Percentiles rank a stretch among this genome's conserved stretches.
These are phyloP conservation scores for Poteriospumella lacustris DNA, from an alignment of 108 stramenopile species.

Conservation along the genomic window DNA sequence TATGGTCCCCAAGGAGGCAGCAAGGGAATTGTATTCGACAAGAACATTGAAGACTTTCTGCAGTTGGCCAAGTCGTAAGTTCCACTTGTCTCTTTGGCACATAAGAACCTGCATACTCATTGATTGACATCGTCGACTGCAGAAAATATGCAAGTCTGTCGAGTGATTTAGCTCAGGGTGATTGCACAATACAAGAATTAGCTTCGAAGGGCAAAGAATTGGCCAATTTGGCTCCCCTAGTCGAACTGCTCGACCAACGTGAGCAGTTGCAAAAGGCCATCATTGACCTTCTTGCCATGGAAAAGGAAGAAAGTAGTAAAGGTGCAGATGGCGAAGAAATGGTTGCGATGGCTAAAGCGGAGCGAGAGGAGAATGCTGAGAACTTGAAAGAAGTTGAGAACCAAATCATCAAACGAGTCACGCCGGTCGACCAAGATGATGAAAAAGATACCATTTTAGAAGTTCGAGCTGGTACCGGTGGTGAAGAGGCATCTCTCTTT, in stretches of 20 bases:
- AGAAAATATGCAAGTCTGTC: no score
- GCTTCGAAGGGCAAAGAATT: slow-evolving; percentile 4
- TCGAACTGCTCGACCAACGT: not conserved
- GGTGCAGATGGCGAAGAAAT: slow-evolving; percentile 4
- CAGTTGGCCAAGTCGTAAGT: no score
- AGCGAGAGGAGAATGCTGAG: slow-evolving; percentile 3
- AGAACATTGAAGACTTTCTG: no score
- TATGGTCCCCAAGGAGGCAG: no score
- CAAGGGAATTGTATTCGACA: no score
- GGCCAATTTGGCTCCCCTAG: not conserved
- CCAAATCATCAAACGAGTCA: not conserved
- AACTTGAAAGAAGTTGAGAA: not conserved
- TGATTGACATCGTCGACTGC: no score
- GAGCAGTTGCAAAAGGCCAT: not conserved
- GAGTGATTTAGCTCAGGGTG: no score
- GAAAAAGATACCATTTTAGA: slow-evolving; percentile 85
- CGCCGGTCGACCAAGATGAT: slow-evolving; percentile 79
- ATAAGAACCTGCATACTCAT: no score
- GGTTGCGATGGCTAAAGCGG: not conserved
- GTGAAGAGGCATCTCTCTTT: slow-evolving; percentile 88
- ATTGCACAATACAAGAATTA: no score
- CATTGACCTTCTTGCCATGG: not conserved
- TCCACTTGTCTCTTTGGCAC: no score
- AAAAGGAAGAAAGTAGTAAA: slow-evolving; percentile 3
- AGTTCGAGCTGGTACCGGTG: slow-evolving; percentile 92